Base-by-base conservation (phyloP, 306 rosid species). In the Acacia melanoxylon region DNA sequence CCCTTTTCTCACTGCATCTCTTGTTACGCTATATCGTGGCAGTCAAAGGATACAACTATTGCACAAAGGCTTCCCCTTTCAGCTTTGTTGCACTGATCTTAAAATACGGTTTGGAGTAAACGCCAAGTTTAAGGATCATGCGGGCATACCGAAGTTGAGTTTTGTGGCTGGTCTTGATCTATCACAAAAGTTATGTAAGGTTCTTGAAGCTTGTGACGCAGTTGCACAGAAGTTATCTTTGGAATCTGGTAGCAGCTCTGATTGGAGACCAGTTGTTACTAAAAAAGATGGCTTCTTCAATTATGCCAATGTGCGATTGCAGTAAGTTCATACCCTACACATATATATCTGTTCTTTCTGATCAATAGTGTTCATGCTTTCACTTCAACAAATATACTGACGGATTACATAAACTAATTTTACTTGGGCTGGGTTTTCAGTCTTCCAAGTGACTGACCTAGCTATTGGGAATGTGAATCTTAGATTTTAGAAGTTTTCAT, bases 51-150 rank as follows among this genome's bases (percentile, higher is more conserved):
- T 96, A 79, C 89, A 88, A 77, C 80, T 96, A 77, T 80, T 74
- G 86, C 97, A 96, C 82, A 75, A 86, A 45, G 93, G 92, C 41
- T 83, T 49, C 68, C 81, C 81, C 70, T 90, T 96, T 84, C 96
- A 89, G 84, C 93, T 96, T 81, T 79, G 35, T 51, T 89, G 91
- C 86, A n/a, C 67, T 75, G 76, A 58, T 86, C 68, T 93, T 90
- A 96, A 87, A 91, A 94, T 96, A 69, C 90, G 97, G 79, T 96
- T 96, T 81, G 99, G 98, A 85, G 82, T 93, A 74, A 92, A 85
- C 86, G 66, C 90, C 11, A 93, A 85, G 86, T 96, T 90, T 85
- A 29, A 79, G 31, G 97, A 95, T 86, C 83, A 37, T 22, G 97
- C 92, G 83, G 98, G 99, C 51, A 83, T 89, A 46, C 99, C 94